Evolutionary conservation across 2,329 filamentous ascomycete genomes (phyloP), one percentile per base, ranked within the genome.

Genomic region (Thelonectria blattea): DNA sequence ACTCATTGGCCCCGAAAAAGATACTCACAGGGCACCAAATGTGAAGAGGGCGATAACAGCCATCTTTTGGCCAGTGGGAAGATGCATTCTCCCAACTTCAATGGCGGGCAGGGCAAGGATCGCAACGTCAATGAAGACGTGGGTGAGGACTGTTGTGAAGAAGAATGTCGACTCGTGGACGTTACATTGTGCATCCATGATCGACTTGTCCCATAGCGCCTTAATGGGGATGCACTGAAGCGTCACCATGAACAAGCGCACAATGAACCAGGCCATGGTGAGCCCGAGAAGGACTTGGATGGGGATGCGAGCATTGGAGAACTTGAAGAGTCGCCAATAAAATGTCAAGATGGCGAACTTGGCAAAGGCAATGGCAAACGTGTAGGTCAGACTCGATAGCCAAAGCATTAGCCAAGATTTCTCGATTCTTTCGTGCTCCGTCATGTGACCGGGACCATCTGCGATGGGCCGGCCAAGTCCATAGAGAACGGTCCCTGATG

Each of bases 141-240:
- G 75, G 1, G 69, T 68, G 11, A 74, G 39, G 1, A 72, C 69
- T 0, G 72, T 73, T 14, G 72, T 71, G 42, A 75, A 71, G 60
- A 75, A 75, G 24, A 73, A 76, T 0, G 69, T 70, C 14, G 66
- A 64, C 55, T 71, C 71, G 41, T 71, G 62, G 15, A 76, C 72
- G 4, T 61, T 66, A 60, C 75, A 78, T 12, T 65, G 60, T 1
- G 63, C 65, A 3, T 64, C 67, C 27, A 58, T 55, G 27, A 75
- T 65, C 2, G 63, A 57, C 10, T 66, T 65, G 18, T 73, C 65
- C 75, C 74, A 78, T 27, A 74, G 72, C 3, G 67, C 71, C 20
- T 72, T 68, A 0, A 76, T 60, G 0, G 76, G 76, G 5, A 73
- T 39, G 43, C 75, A 77, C 46, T 73, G 72, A 27, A 77, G 72